Base-by-base conservation (phyloP, 1,139 yeast genomes). In the Debaryomyces fabryi region DNA sequence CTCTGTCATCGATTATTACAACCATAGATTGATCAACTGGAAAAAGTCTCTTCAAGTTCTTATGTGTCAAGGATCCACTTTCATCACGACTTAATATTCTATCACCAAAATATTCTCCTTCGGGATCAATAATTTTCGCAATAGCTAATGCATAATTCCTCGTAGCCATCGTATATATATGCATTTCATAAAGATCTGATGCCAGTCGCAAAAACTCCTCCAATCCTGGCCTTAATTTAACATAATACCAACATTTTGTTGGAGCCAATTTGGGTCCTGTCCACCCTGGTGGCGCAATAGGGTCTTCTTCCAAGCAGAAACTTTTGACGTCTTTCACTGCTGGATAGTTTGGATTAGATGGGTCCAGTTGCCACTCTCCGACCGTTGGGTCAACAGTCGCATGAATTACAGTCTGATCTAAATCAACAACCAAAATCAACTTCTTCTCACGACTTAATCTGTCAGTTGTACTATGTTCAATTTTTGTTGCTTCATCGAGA, bases 131-230 rank as follows among this genome's bases (percentile, higher is more conserved):
- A 35, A 95, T 86, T 49, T 83, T 82, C 27, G 98, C 96, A 54
- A 95, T 88, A 16, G 93, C 88, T 45, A 84, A 78, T 0, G 99
- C 99, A 68, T 93, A 93, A 38, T 93, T 86, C 54, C 96, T 75
- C 3, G 99, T 95, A n/a, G 99, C 99, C 99, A 93, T 93, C 7
- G 99, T 93, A 66, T 93, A 93, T 39, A 93, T 90, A 66, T 93
- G 99, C 78, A 93, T 74, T 68, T 93, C 99, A 64, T 88, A 93
- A 46, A 80, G 69, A 42, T 83, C 68, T 5, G 86, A 74, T 54
- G 90, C 79, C 45, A 74, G 74, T 47, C 78, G 79, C 48, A 93
- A 76, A 64, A 93, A 93, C 46, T 82, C 84, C 46, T 78, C 70
- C 41, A 93, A 72, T 0, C 97, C 97, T 0, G 99, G 98, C 54